A percentile compares a stretch with the other conserved stretches of the same genome.
phyloP scores from a whole-genome alignment of 805 yeast genomes.

The Jamesozyma gamospora region DNA sequence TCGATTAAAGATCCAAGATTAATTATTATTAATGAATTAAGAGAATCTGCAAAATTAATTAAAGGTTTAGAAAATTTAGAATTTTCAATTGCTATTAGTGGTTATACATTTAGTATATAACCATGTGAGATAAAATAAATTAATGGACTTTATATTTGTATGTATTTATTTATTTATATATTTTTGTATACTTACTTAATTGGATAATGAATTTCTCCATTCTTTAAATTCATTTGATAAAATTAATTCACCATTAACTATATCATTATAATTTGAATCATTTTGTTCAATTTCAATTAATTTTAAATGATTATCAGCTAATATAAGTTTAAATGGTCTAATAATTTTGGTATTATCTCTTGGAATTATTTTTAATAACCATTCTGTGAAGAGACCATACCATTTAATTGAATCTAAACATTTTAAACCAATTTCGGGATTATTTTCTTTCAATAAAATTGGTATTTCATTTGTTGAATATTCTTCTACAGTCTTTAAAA shows the following conservation, averaged over 20 bases:
- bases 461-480: conserved; percentile 76
- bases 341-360: conserved; percentile 41
- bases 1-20: conserved; percentile 45
- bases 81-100: conserved; percentile 23
- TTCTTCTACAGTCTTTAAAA: conserved; percentile 62
- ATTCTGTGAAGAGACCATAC: conserved; percentile 75
- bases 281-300: conserved; percentile 35
- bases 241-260: conserved; percentile 32
- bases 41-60: conserved; percentile 26
- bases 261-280: conserved; percentile 29
- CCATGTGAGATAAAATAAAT: not conserved
- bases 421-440: conserved; percentile 40
- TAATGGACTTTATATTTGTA: not conserved
- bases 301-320: conserved; percentile 43
- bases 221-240: conserved; percentile 41
- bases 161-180: not conserved
- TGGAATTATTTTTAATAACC: conserved; percentile 55
- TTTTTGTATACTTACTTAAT: too few relatives aligned
- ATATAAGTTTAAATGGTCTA: conserved; percentile 44
- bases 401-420: conserved; percentile 77
- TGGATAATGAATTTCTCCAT: conserved; percentile 35
- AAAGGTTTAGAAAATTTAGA: conserved; percentile 30
- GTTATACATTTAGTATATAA: conserved; percentile 10
- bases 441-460: conserved; percentile 41
- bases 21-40: conserved; percentile 41